Evolutionary conservation across 208 protist genomes (phyloP), one percentile per base, ranked within the genome.

Genomic region (Leishmania guyanensis): DNA sequence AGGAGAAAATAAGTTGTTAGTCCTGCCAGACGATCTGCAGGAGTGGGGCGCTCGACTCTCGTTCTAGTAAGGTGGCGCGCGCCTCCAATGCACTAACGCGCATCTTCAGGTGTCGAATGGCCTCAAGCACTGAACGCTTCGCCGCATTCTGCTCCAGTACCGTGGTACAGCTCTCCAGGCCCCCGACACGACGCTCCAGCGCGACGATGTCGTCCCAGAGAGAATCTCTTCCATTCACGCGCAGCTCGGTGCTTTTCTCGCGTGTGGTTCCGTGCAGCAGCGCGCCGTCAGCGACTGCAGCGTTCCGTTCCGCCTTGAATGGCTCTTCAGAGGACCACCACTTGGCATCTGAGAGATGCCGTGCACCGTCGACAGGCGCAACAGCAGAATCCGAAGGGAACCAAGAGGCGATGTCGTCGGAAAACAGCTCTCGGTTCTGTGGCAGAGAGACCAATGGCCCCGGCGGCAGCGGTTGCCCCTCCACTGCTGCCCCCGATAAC

Each of bases 61-160:
- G 68, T 69, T 80, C 75, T 9, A 84, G 81, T 26, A 62, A 20
- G 16, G 46, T 14, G 10, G 58, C 48, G 75, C 81, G 75, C 8
- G 69, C 54, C 56, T 84, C 80, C 73, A 84, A 12, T 48, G 58
- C 50, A n/a, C 43, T 36, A 22, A 79, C 75, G 2, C 68, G 68
- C 65, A 50, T 74, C 4, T 56, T 56, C 75, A 84, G 16, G 8
- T 62, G 54, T 5, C 20, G 66, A 22, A 84, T 75, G 6, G 66
- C 80, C 5, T 84, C 75, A 8, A 84, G 75, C 16, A 79, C 80
- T 29, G 73, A 60, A 4, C 80, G 65, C 66, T 79, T 79, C 66
- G 53, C 33, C 51, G 73, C 68, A 50, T 75, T 73, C n/a, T 51
- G 50, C 68, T 79, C 74, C 51, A 84, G 39, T 6, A 46, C 74